Evolutionary conservation across 1,284 basidiomycete genomes (phyloP), one percentile per base, ranked within the genome.

Genomic region (Papiliotrema terrestris): DNA sequence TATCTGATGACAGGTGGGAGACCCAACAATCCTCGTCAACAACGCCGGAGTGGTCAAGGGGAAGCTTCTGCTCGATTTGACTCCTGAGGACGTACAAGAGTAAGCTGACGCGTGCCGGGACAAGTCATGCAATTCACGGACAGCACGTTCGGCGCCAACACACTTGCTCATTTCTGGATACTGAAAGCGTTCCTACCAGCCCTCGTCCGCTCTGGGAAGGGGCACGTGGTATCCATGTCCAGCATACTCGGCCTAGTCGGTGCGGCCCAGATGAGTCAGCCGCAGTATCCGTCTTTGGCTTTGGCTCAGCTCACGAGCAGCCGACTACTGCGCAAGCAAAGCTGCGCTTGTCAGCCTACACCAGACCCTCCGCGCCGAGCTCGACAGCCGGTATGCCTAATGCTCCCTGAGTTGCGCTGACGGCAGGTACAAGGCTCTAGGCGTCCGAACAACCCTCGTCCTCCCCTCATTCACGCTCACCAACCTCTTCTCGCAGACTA

Each of bases 41-140:
- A 98, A 97, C 68, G 95, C 95, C 1, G 95, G 93, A n/a, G 84
- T 97, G 52, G 89, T 90, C 32, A 87, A 93, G 74, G 92, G 93
- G 29, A 93, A 91, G 68, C 79, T 86, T 0, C 78, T 98, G 23
- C 77, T 93, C 3, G 91, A 94, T 67, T 80, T 97, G 49, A 80
- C 79, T 1, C 81, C 87, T 1, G 81, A 83, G 44, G 93, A 98
- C 67, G 76, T 98, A 39, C 79, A 84, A 60, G 86, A 88, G 92
- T 94, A 13, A 20, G 45, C 42, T 35, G 15, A 14, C 43, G 14
- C 3, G 11, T 20, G 23, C 20, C 11, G 36, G 36, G 9, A 37
- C 17, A 37, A 45, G 44, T 25, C 39, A 6, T 17, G 26, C 20
- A 15, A 14, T 32, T 44, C 22, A 41, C 9, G 3, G 6, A 0